These are phyloP conservation scores for Globisporangium canariense DNA, from an alignment of 352 stramenopile genomes.

Conservation along the genomic window DNA sequence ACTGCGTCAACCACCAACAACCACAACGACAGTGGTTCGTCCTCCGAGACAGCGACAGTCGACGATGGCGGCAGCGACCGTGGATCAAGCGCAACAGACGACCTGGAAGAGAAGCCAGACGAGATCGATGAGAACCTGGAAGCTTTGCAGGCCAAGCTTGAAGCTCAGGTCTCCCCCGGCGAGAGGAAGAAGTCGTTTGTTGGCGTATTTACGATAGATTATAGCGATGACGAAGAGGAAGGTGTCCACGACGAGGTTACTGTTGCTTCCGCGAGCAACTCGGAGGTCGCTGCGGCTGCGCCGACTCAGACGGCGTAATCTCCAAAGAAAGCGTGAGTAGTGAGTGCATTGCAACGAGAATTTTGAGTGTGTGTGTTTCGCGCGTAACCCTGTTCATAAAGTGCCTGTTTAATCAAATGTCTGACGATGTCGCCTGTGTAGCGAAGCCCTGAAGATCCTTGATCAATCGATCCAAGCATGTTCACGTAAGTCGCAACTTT, in stretches of 20 bases:
- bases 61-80: constrained; percentile 67
- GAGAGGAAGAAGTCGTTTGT: constrained; percentile 51
- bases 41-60: constrained; percentile 54
- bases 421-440: too few relatives aligned
- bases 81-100: constrained; percentile 45
- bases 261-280: neutral
- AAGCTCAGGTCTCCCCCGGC: constrained; percentile 15
- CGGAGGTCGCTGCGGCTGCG: constrained; percentile 6
- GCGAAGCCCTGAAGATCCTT: too few relatives aligned
- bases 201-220: constrained; percentile 78
- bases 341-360: constrained; percentile 7
- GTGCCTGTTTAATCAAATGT: neutral
- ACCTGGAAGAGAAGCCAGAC: constrained; percentile 32
- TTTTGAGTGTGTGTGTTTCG: neutral
- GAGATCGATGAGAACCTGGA: constrained; percentile 32
- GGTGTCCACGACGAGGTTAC: constrained; percentile 9
- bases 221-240: constrained; percentile 72
- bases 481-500: neutral
- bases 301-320: constrained; percentile 10
- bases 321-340: constrained; percentile 6
- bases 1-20: constrained; percentile 25
- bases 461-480: neutral
- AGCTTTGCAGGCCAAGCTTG: constrained; percentile 20
- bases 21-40: constrained; percentile 56
- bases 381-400: constrained; percentile 4